Evolutionary conservation across 225 moss, liverwort and hornwort genomes (phyloP), one percentile per base, ranked within the genome.

Genomic region (Straminergon stramineum): DNA sequence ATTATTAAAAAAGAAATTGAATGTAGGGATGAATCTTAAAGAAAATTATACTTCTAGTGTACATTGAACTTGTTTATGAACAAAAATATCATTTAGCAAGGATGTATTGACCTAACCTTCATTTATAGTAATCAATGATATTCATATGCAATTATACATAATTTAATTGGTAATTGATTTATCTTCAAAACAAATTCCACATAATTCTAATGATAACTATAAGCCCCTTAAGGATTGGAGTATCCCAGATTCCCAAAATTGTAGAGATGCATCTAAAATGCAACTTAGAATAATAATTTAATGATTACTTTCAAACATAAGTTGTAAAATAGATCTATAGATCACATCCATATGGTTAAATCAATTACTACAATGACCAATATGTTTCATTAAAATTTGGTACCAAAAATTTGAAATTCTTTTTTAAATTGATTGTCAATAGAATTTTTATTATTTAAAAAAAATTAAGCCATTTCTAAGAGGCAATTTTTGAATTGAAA

Each of bases 391-490:
- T 32, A 13, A 28, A 75, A 13, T 32, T 31, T 19, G 51, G 19
- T 31, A 51, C 17, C 11, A 32, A 20, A 51, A 75, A 9, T 7
- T 13, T 32, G 3, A 13, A 75, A 31, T 30, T 31, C 2, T 30
- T 43, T 7, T 32, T 2, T 1, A 48, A 48, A 4, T 15, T 30
- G 2, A 48, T 31, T 20, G 2, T 7, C 32, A 4, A 17, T 32
- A 2, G 32, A 75, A 12, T 52, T 5, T 32, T 75, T 51, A 1
- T 7, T 75, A 32, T 51, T 48, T 45, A 19, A 7, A 11, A 0
- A 41, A 48, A 10, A 3, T 11, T 1, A 51, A 75, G 1, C 1
- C 6, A 0, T 19, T 31, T 31, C 2, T 19, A 0, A 19, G 7
- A 51, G 17, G 7, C 7, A 13, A 52, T 31, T 52, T 34, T 43